Evolutionary conservation across 257 asterid genomes (phyloP), one percentile per base, ranked within the genome.

Genomic region (Solanum habrochaites): DNA sequence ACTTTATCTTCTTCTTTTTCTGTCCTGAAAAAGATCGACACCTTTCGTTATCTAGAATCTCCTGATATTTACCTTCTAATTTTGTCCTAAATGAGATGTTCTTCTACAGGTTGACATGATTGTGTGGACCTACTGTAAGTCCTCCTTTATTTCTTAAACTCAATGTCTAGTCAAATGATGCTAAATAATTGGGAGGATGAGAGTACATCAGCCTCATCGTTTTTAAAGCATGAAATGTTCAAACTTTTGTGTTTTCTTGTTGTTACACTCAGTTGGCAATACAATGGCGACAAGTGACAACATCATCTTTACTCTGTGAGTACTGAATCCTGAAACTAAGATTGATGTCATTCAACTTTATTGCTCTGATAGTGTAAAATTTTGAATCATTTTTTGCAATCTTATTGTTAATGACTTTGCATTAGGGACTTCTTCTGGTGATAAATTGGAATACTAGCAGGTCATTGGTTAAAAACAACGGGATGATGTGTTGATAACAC

Each of bases 241-340:
- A 31, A 70, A 70, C 75, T 15, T 31, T 13, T 67, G 74, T 27
- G 29, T n/a, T 11, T 64, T 25, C 6, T 66, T 11, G 35, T 90
- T 4, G 94, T 93, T 93, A 90, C 94, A 96, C 29, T 90, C 81
- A 66, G 96, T 91, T 71, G 99, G 94, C 82, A 95, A 78, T 25
- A 95, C 94, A 5, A 95, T 89, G 16, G 95, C 95, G 87, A 96
- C 82, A 87, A 90, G 95, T 94, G 87, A 95, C 77, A 87, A 90
- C 94, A 43, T 95, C 85, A 11, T 90, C 93, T 71, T 91, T 92
- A 23, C 96, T 88, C 87, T 89, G 93, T 37, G 98, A 95, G 81
- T 95, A 94, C 99, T 96, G 94, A 81, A 91, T 69, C 8, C 25
- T 2, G 52, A 62, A 43, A 85, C 52, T 78, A n/a, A 20, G 75